Evolutionary conservation across 495 filamentous ascomycete genomes (phyloP), one percentile per base, ranked within the genome.

Genomic region (Niebla homalea): DNA sequence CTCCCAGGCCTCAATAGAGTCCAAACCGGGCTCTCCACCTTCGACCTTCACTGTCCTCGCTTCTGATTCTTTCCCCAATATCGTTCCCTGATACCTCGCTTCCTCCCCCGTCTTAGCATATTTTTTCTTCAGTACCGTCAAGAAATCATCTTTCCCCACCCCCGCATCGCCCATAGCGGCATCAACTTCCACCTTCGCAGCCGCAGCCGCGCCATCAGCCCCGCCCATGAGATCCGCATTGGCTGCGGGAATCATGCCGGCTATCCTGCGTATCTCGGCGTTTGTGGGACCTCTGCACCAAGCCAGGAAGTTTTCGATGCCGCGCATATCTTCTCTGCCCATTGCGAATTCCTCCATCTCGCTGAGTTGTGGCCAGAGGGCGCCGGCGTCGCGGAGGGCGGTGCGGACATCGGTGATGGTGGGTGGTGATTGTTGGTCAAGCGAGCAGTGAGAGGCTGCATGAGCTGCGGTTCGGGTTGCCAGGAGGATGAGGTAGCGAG

Each of bases 91-190:
- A 63, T 81, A 94, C 53, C 88, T 76, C 10, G 82, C 79, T 53
- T 90, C 85, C 54, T 92, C 86, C 29, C 80, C 80, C 15, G 52
- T 85, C 59, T 89, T 89, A 64, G 77, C 85, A 62, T 90, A 83
- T 51, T 88, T 90, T 60, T 85, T 84, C 64, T 89, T 92, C 50
- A 94, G 68, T 3, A 77, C 76, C 74, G 51, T 21, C 19, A 95
- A 60, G 57, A 81, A 94, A 63, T 94, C 87, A 22, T 41, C 39
- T 41, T 41, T 41, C 18, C 23, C 45, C n/a, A 35, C 15, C 5
- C 25, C 45, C 29, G 26, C 45, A 20, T 22, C 21, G 11, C 43
- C 43, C 19, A 20, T 25, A 61, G 39, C 23, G 4, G 20, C 16
- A 15, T 49, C 53, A 15, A 39, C 44, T 14, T 23, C 65, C 66